These are phyloP conservation scores for Saturnispora silvae DNA, from an alignment of 805 yeast genomes.

Conservation along the genomic window DNA sequence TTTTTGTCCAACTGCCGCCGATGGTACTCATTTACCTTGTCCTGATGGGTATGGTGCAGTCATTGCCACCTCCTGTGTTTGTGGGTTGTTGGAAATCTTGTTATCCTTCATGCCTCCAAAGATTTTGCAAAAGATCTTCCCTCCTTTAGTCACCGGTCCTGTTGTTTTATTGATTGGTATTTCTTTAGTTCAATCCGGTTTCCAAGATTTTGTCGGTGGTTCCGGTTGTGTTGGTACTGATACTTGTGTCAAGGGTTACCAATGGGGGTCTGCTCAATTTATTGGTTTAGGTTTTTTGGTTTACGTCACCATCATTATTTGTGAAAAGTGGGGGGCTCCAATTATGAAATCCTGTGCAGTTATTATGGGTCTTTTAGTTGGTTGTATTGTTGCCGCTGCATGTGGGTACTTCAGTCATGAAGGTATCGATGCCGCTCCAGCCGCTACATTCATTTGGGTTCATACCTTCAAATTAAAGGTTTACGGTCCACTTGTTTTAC, in stretches of 20 bases:
- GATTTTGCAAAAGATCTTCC: conserved; percentile 62
- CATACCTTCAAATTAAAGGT: conserved; percentile 67
- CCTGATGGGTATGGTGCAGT: conserved; percentile 88
- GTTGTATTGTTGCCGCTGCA: conserved; percentile 90
- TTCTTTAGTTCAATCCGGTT: conserved; percentile 57
- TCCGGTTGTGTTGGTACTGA: conserved; percentile 38
- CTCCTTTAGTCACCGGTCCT: conserved; percentile 89
- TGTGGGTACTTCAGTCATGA: conserved; percentile 63
- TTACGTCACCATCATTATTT: conserved; percentile 56
- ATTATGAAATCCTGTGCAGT: conserved; percentile 93
- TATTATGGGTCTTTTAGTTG: conserved; percentile 70
- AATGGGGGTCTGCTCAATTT: conserved; percentile 81
- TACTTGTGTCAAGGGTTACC: conserved; percentile 40
- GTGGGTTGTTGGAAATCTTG: conserved; percentile 65
- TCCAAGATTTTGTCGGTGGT: conserved; percentile 85
- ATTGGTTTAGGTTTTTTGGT: conserved; percentile 84
- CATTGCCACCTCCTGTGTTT: conserved; percentile 64
- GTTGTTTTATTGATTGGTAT: conserved; percentile 81
- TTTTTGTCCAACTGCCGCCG: conserved; percentile 48
- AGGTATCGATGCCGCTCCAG: conserved; percentile 61
- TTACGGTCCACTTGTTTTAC: conserved; percentile 80
- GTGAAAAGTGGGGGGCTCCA: conserved; percentile 88
- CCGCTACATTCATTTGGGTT: conserved; percentile 78
- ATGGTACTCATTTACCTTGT: conserved; percentile 65
- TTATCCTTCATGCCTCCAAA: conserved; percentile 73